Base-by-base conservation (phyloP, 2,329 filamentous ascomycete genomes). In the Botrytis hyacinthi region DNA sequence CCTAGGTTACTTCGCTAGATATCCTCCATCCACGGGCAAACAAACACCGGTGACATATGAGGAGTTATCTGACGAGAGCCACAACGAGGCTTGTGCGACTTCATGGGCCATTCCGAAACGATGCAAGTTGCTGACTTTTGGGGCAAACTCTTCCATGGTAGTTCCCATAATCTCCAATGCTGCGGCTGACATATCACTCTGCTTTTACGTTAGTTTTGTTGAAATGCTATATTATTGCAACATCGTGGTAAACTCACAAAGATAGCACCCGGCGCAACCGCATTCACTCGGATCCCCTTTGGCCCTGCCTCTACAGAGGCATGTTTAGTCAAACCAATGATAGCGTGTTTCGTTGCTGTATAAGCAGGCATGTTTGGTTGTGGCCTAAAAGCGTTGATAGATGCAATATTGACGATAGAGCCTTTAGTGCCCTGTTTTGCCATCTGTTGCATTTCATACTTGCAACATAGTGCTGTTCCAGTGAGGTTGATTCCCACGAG, bases 211-310 rank as follows among this genome's bases (percentile, higher is more conserved):
- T 79, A 32, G 32, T 73, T 57, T 76, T 74, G 40, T 76, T 67
- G 3, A 75, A 74, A 77, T 84, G 82, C 75, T 84, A 81, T 82
- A 87, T 84, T 77, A 87, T 75, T 14, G 85, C 85, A 29, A 85
- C 87, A 75, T 84, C 82, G 71, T 87, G 85, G 35, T 57, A 26
- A 42, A 72, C 70, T 66, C 37, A 72, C 70, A 54, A 57, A 59
- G 35, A 72, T 72, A 16, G 85, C 82, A 8, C 85, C 85, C 0
- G 75, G 75, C 32, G 74, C 75, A 69, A 83, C 76, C 4, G 80
- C 78, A 65, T 83, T 84, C 18, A 83, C 80, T 40, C 82, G 76
- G 59, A 84, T 83, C 8, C 79, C 79, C 18, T 76, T 75, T 20
- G 76, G 74, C 0, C 80, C 82, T 20, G 78, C 79, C 73, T 83